Percentiles rank a stretch among this genome's conserved stretches.
Evolutionary conservation across 768 basidiomycete genomes (phyloP).

Genomic region (Lyophyllum atratum): DNA sequence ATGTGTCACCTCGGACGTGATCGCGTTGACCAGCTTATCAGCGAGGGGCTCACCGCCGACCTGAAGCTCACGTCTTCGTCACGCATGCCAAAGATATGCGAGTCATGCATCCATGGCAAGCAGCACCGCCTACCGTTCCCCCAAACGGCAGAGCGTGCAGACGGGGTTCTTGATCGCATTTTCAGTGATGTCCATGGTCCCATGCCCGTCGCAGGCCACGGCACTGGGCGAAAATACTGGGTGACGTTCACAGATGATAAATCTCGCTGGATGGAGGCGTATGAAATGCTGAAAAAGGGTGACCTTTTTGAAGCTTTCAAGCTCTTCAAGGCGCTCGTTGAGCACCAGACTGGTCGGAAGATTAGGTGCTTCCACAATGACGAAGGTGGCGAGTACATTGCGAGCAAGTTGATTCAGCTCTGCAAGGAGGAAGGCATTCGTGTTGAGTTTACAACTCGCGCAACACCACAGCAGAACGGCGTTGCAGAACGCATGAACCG

Average conservation of each 20-base stretch:
- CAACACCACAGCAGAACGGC: background rate
- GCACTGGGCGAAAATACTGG: background rate
- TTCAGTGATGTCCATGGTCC: background rate
- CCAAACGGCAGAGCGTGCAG: background rate
- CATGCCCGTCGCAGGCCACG: background rate
- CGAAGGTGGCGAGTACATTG: background rate
- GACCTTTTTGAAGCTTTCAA: background rate
- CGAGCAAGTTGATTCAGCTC: background rate
- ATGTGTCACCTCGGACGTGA: constrained; percentile 1
- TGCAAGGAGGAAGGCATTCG: background rate
- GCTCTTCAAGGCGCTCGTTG: background rate
- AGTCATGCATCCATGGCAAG: background rate
- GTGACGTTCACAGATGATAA: background rate
- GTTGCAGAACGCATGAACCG: background rate
- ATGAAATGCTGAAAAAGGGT: background rate
- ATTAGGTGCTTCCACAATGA: background rate
- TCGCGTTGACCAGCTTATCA: background rate
- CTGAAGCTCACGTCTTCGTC: background rate
- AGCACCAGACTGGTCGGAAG: background rate
- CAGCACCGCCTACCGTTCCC: background rate
- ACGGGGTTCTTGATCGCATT: background rate
- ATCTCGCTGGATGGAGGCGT: background rate
- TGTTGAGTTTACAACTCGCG: background rate
- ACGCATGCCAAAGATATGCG: background rate
- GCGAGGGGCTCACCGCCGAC: background rate